phyloP scores from a whole-genome alignment of 163 green algal species.

The Chlorella variabilis region DNA sequence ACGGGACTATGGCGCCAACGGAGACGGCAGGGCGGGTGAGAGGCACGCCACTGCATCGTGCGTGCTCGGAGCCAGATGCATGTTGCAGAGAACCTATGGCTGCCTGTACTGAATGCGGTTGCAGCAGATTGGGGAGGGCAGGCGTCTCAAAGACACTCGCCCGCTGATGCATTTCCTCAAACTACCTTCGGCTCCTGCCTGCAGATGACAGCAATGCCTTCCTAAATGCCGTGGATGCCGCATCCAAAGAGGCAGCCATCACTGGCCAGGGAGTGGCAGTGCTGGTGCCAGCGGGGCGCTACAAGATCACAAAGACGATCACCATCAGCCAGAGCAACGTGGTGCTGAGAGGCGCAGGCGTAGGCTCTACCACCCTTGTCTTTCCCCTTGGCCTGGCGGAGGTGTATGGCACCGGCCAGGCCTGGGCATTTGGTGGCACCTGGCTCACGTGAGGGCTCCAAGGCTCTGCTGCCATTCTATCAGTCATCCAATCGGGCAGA shows the following conservation, averaged over 20 bases:
- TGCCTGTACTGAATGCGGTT: too few relatives aligned
- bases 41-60: not conserved
- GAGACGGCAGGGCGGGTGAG: conserved; percentile 17
- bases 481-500: too few relatives aligned
- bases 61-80: not conserved
- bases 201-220: conserved; percentile 18
- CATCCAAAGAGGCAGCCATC: not conserved
- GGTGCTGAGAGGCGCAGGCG: conserved; percentile 16
- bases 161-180: too few relatives aligned
- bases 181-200: not conserved
- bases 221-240: not conserved
- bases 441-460: conserved; percentile 25
- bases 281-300: not conserved
- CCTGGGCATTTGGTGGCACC: conserved; percentile 29
- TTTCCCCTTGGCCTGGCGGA: not conserved
- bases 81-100: not conserved
- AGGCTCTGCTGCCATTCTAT: too few relatives aligned
- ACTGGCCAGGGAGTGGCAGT: conserved; percentile 18
- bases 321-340: conserved; percentile 20
- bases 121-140: too few relatives aligned
- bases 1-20: conserved; percentile 1
- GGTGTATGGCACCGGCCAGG: conserved; percentile 6
- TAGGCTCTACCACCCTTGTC: not conserved
- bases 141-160: too few relatives aligned
- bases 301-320: conserved; percentile 12